Conservation (phyloP, 345 rosid genomes). For the Clarkia xantiana region DNA sequence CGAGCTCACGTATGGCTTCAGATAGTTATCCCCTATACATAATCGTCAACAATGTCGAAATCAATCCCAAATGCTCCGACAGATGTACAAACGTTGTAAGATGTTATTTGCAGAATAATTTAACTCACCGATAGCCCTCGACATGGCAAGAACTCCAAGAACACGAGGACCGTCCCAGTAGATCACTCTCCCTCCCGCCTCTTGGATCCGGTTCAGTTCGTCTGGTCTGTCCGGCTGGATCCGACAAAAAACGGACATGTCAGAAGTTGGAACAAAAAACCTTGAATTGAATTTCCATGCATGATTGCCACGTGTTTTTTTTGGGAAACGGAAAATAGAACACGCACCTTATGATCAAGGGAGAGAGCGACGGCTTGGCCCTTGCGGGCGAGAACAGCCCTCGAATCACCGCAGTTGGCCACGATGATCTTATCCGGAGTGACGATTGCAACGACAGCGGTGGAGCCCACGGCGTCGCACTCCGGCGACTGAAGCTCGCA, state of each 20-base stretch:
- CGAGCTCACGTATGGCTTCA: constrained; percentile 78
- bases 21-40: constrained; percentile 54
- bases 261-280: too few relatives aligned
- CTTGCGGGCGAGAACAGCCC: constrained; percentile 78
- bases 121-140: constrained; percentile 67
- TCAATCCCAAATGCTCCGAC: not conserved
- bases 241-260: not conserved
- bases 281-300: too few relatives aligned
- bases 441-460: constrained; percentile 65
- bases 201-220: constrained; percentile 57
- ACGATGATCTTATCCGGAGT: constrained; percentile 52
- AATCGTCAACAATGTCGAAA: not conserved
- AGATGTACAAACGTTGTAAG: not conserved
- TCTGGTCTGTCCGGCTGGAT: constrained; percentile 87
- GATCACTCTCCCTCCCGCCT: constrained; percentile 78
- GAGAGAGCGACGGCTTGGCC: constrained; percentile 66
- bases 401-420: constrained; percentile 87
- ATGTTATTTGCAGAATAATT: not conserved
- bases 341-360: constrained; percentile 43
- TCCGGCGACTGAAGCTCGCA: constrained; percentile 32
- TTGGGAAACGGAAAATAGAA: not conserved
- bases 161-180: constrained; percentile 88
- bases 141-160: constrained; percentile 75
- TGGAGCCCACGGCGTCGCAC: constrained; percentile 66
- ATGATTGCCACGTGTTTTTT: not conserved